A percentile compares a stretch with the other conserved stretches of the same genome.
Evolutionary conservation across 2,329 filamentous ascomycete genomes (phyloP).

Genomic region (Apiospora saccharicola): DNA sequence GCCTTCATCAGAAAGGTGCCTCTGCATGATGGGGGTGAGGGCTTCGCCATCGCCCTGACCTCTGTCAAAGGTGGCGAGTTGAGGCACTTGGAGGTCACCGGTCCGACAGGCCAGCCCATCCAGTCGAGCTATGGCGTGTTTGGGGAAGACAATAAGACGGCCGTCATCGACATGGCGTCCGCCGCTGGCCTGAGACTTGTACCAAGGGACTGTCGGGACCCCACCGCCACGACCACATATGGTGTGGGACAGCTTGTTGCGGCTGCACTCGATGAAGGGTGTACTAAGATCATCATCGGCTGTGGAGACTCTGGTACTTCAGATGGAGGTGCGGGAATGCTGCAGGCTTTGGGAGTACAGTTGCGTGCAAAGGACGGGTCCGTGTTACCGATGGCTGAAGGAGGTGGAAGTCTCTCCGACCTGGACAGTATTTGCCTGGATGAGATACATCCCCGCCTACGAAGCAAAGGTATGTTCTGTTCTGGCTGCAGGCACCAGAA

Average conservation of each 20-base stretch:
- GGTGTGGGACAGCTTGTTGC: slow-evolving; percentile 58
- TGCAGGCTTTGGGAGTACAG: slow-evolving; percentile 58
- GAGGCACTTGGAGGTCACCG: slow-evolving; percentile 47
- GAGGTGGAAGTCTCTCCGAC: slow-evolving; percentile 48
- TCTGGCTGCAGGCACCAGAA: background rate
- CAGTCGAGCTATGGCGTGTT: slow-evolving; percentile 56
- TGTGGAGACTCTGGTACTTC: slow-evolving; percentile 63
- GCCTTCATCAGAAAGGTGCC: slow-evolving; percentile 53
- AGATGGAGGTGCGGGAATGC: slow-evolving; percentile 61
- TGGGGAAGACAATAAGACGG: slow-evolving; percentile 44
- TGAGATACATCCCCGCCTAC: slow-evolving; percentile 47
- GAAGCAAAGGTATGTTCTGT: slow-evolving; percentile 27
- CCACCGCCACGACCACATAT: slow-evolving; percentile 57
- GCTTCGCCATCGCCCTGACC: slow-evolving; percentile 56
- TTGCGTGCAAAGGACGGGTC: slow-evolving; percentile 48
- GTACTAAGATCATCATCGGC: slow-evolving; percentile 54
- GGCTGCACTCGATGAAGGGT: slow-evolving; percentile 54
- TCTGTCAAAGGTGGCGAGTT: slow-evolving; percentile 50
- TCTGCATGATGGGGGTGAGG: slow-evolving; percentile 61
- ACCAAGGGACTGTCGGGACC: slow-evolving; percentile 51
- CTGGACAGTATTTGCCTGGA: slow-evolving; percentile 50
- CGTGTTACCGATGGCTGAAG: slow-evolving; percentile 47
- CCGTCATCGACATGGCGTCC: slow-evolving; percentile 61
- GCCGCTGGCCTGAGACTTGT: slow-evolving; percentile 60
- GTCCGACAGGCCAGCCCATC: slow-evolving; percentile 51